Evolutionary conservation across 2,329 filamentous ascomycete species (phyloP).

Genomic region (Sarocladiaceae sp.): DNA sequence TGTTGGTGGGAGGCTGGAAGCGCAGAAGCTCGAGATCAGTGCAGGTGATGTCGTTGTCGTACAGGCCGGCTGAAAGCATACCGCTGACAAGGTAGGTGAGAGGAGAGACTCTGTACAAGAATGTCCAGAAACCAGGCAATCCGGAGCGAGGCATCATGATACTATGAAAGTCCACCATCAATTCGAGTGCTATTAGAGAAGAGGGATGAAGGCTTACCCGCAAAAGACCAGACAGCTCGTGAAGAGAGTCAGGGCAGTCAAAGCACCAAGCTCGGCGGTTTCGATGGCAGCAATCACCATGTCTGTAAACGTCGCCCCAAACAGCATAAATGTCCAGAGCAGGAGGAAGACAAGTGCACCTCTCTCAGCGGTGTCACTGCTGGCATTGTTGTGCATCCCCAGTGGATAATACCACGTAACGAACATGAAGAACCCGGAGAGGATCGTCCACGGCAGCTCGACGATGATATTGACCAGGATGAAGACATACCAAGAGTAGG

Average conservation of each 20-base stretch:
- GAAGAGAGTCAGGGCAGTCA: slow-evolving; percentile 34
- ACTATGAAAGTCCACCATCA: slow-evolving; percentile 28
- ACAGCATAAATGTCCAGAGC: slow-evolving; percentile 55
- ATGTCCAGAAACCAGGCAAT: slow-evolving; percentile 64
- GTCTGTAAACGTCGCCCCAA: slow-evolving; percentile 57
- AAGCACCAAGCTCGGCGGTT: slow-evolving; percentile 43
- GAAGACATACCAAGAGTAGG: slow-evolving; percentile 62
- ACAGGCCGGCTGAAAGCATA: slow-evolving; percentile 26
- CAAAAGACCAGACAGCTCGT: slow-evolving; percentile 57
- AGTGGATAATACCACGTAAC: slow-evolving; percentile 62
- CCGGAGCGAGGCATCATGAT: slow-evolving; percentile 51
- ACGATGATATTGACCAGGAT: slow-evolving; percentile 59
- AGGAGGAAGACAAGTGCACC: slow-evolving; percentile 60
- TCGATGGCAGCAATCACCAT: slow-evolving; percentile 57
- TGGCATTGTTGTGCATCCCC: slow-evolving; percentile 49
- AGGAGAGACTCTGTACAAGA: slow-evolving; percentile 63
- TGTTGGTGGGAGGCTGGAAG: neutral
- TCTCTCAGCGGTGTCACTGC: slow-evolving; percentile 20
- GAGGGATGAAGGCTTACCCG: slow-evolving; percentile 11
- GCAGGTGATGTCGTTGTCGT: slow-evolving; percentile 2
- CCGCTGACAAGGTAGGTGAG: slow-evolving; percentile 63
- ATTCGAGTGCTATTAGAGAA: neutral
- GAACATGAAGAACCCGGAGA: slow-evolving; percentile 56
- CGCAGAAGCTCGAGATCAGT: slow-evolving; percentile 4
- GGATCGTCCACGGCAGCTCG: slow-evolving; percentile 61